Conservation (phyloP, 495 filamentous ascomycete genomes). For the Aspergillus cristatus region DNA sequence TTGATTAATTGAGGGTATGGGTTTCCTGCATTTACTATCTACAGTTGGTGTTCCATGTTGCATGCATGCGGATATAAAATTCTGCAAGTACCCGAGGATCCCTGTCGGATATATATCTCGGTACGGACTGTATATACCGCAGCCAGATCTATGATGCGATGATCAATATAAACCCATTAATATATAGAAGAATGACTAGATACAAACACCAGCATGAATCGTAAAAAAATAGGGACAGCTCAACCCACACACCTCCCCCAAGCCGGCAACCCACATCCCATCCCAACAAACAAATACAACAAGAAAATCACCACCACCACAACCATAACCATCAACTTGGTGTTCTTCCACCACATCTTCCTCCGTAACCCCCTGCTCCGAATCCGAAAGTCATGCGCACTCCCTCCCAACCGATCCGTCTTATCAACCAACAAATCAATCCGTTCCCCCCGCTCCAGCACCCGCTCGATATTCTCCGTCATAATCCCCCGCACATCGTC, state of each 20-base stretch:
- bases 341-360: constrained; percentile 99
- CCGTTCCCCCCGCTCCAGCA: constrained; percentile 88
- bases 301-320: constrained; percentile 76
- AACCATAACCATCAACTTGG: constrained; percentile 82
- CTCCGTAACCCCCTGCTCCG: constrained; percentile 74
- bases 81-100: too few relatives aligned
- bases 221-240: too few relatives aligned
- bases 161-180: too few relatives aligned
- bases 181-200: too few relatives aligned
- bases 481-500: constrained; percentile 92
- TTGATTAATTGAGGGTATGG: too few relatives aligned
- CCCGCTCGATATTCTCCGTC: constrained; percentile 96
- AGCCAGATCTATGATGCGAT: too few relatives aligned
- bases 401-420: constrained; percentile 82
- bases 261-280: constrained; percentile 63
- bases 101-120: too few relatives aligned
- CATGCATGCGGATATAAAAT: too few relatives aligned
- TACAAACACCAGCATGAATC: too few relatives aligned
- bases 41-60: too few relatives aligned
- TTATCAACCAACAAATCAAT: constrained; percentile 96
- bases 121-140: too few relatives aligned
- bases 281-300: constrained; percentile 66
- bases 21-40: too few relatives aligned
- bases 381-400: constrained; percentile 82
- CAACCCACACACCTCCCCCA: constrained; percentile 42